Conservation (phyloP, 805 yeast species). For the Saccharomycopsis sp. region DNA sequence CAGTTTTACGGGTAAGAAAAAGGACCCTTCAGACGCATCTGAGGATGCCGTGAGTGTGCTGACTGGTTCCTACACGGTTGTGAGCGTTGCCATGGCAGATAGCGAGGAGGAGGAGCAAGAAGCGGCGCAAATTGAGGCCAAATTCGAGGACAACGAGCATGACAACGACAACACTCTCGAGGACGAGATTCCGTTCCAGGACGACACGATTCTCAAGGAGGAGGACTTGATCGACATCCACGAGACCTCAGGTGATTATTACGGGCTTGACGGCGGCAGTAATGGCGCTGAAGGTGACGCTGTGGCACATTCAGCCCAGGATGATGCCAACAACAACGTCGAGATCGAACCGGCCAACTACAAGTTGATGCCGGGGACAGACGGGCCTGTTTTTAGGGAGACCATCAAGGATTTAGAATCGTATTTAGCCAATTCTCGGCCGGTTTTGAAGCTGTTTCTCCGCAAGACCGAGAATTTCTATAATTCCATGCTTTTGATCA, state of each 20-base stretch:
- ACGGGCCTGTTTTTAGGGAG: constrained; percentile 16
- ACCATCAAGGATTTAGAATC: constrained; percentile 12
- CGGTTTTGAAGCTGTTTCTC: constrained; percentile 13
- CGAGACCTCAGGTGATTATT: not conserved
- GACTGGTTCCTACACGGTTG: not conserved
- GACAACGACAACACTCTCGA: not conserved
- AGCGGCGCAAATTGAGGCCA: too few relatives aligned
- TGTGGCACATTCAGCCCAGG: not conserved
- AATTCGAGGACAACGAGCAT: not conserved
- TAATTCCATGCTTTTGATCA: constrained; percentile 2
- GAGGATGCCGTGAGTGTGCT: constrained; percentile 6
- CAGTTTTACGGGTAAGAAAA: not conserved
- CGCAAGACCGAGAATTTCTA: constrained; percentile 10
- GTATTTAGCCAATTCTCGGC: constrained; percentile 8
- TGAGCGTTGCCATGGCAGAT: not conserved
- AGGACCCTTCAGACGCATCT: not conserved
- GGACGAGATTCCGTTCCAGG: constrained; percentile 2
- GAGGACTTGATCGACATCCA: not conserved
- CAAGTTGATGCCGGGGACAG: constrained; percentile 7
- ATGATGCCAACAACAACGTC: not conserved
- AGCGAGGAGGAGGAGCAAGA: too few relatives aligned
- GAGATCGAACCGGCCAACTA: not conserved
- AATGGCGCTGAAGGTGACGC: not conserved
- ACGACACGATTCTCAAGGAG: not conserved
- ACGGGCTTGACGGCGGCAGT: not conserved